phyloP scores from a whole-genome alignment of 495 filamentous ascomycete species.

The Geopyxis carbonaria region DNA sequence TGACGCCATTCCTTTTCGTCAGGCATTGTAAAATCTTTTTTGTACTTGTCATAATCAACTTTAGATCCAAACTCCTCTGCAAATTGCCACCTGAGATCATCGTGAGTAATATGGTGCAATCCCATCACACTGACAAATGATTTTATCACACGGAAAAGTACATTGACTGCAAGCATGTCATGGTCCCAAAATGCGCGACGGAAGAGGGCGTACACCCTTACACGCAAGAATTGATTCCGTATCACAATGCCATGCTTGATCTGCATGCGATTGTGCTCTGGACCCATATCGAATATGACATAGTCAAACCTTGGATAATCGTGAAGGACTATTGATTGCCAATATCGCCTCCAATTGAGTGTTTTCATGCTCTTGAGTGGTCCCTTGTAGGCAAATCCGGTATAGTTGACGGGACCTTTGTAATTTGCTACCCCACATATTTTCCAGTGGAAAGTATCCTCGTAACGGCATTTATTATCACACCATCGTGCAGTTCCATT shows the following conservation, averaged over 20 bases:
- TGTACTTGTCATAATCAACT: too few relatives aligned
- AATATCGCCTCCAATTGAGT: background rate
- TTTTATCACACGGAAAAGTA: background rate
- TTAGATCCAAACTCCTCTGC: too few relatives aligned
- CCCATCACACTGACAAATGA: too few relatives aligned
- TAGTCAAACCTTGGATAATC: conserved; percentile 6
- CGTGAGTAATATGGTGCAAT: too few relatives aligned
- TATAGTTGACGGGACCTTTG: background rate
- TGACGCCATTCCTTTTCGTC: too few relatives aligned
- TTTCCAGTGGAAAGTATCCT: background rate
- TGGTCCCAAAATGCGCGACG: conserved; percentile 1
- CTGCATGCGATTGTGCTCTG: background rate
- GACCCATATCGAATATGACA: background rate
- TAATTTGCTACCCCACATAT: background rate
- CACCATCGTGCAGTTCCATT: background rate
- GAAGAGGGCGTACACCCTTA: conserved; percentile 1
- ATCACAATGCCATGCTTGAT: background rate
- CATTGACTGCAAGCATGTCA: background rate
- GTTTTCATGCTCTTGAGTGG: background rate
- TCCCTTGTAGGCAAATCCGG: background rate
- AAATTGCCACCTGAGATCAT: too few relatives aligned
- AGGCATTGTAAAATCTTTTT: too few relatives aligned
- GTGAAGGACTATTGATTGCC: conserved; percentile 1
- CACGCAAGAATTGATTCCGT: background rate
- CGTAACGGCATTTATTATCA: conserved; percentile 2